Percentiles rank a stretch among this genome's conserved stretches.
Evolutionary conservation across 495 filamentous ascomycete genomes (phyloP).

Genomic region (Podospora conica): DNA sequence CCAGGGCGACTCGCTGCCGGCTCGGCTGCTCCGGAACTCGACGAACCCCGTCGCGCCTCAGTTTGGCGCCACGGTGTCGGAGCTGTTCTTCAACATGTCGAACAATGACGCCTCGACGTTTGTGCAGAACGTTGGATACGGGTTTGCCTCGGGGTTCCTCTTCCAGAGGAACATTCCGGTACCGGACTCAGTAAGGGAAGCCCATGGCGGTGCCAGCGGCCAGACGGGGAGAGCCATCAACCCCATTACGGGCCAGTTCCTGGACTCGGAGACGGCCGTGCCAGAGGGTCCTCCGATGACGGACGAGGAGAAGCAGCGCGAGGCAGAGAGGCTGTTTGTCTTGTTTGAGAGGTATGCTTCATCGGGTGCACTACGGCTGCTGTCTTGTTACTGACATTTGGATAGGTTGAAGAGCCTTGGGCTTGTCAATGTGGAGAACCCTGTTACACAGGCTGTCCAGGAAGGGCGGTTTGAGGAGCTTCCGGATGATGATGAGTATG

Average conservation of each 20-base stretch:
- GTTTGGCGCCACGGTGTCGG: conserved; percentile 67
- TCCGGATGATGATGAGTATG: conserved; percentile 35
- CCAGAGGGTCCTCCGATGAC: conserved; percentile 66
- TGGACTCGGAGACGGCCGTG: conserved; percentile 57
- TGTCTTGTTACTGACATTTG: conserved; percentile 5
- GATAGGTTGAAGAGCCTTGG: conserved; percentile 73
- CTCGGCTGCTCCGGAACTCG: conserved; percentile 73
- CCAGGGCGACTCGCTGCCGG: conserved; percentile 63
- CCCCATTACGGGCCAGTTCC: conserved; percentile 82
- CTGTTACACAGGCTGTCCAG: conserved; percentile 65
- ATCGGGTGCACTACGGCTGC: neutral
- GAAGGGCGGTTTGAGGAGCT: conserved; percentile 79
- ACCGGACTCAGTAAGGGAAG: conserved; percentile 59
- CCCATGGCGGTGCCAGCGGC: conserved; percentile 31
- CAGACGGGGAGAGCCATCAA: conserved; percentile 50
- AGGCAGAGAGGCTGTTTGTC: conserved; percentile 89
- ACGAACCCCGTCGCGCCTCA: conserved; percentile 62
- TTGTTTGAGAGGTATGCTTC: conserved; percentile 76
- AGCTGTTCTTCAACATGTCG: conserved; percentile 81
- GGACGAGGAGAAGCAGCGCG: conserved; percentile 82
- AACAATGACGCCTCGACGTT: conserved; percentile 65
- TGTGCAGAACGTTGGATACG: conserved; percentile 81
- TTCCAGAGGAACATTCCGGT: conserved; percentile 73
- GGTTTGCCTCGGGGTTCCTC: conserved; percentile 84
- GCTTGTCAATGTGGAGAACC: conserved; percentile 77